Conservation (phyloP, 768 basidiomycete genomes). For the Psilocybe tampanensis region DNA sequence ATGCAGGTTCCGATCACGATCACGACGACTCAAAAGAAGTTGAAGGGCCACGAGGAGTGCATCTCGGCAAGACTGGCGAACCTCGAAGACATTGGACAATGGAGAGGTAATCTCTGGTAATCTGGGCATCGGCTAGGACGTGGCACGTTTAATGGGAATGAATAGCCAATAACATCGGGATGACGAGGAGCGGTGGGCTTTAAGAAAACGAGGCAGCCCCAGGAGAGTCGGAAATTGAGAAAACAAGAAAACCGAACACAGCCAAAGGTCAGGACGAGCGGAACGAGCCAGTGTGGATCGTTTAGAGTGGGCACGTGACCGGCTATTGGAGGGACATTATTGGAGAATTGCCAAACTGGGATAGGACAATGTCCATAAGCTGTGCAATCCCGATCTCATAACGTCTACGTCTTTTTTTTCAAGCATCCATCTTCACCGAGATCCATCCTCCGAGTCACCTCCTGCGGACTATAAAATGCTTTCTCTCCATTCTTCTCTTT, state of each 20-base stretch:
- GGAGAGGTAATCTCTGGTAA: too few species aligned
- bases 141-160: not conserved
- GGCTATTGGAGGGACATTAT: not conserved
- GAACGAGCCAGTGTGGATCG: not conserved
- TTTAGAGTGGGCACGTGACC: not conserved
- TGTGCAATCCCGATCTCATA: slow-evolving; percentile 17
- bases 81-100: not conserved
- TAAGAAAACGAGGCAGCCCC: slow-evolving; percentile 11
- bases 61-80: slow-evolving; percentile 5
- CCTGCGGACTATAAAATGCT: slow-evolving; percentile 37
- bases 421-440: slow-evolving; percentile 13
- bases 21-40: not conserved
- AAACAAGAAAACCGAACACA: slow-evolving; percentile 24
- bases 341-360: not conserved
- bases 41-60: slow-evolving; percentile 1
- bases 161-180: slow-evolving; percentile 13
- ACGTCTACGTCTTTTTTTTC: too few species aligned
- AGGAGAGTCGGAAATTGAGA: slow-evolving; percentile 24
- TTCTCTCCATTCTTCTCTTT: slow-evolving; percentile 18
- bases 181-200: slow-evolving; percentile 8
- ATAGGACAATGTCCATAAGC: slow-evolving; percentile 1
- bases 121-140: not conserved
- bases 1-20: slow-evolving; percentile 7
- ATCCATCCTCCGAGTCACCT: slow-evolving; percentile 24
- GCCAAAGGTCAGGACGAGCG: slow-evolving; percentile 6